These are phyloP conservation scores for Sclerotinia trifoliorum DNA, from an alignment of 2,329 filamentous ascomycete species.

Conservation along the genomic window DNA sequence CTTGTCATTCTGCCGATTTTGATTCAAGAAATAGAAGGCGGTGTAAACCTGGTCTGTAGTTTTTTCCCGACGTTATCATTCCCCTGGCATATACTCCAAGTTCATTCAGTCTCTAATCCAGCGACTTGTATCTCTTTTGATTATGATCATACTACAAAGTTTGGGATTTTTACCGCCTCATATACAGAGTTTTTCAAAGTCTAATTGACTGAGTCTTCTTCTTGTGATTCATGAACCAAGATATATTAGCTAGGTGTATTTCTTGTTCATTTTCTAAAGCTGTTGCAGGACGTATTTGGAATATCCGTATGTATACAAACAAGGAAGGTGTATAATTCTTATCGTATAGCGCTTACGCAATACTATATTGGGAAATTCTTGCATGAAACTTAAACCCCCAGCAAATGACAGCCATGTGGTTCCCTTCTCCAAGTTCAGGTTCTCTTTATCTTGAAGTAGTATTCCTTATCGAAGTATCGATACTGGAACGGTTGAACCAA, in stretches of 20 bases:
- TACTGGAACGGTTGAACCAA: not conserved
- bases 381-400: not conserved
- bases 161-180: no score
- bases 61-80: no score
- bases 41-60: no score
- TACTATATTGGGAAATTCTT: not conserved
- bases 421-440: not conserved
- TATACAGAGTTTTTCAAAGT: no score
- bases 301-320: not conserved
- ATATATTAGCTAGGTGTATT: not conserved
- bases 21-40: no score
- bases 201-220: no score
- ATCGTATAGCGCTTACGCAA: slow-evolving; percentile 3
- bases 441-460: not conserved
- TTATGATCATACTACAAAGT: no score
- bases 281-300: not conserved
- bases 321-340: slow-evolving; percentile 4
- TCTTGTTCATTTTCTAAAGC: no score
- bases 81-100: no score
- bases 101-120: no score
- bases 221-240: not conserved
- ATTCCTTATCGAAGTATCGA: not conserved
- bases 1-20: no score
- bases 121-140: no score
- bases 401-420: slow-evolving; percentile 5